phyloP scores from a whole-genome alignment of 192 early-diverging fungal genomes.

The Coemansia sp. region DNA sequence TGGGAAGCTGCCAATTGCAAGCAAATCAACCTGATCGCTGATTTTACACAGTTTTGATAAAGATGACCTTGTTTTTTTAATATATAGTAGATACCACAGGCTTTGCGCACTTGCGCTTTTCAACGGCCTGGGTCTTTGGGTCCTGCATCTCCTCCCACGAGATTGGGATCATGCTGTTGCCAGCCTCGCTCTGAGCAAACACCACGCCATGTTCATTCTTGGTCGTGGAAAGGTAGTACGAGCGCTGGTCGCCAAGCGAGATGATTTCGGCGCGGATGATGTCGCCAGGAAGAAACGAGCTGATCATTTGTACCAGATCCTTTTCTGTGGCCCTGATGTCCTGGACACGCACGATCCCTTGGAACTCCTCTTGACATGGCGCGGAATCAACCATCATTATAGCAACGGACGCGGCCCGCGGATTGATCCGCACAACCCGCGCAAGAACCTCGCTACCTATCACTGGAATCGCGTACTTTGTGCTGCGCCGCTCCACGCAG shows the following conservation, averaged over 20 bases:
- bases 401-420: conserved; percentile 79
- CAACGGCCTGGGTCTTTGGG: conserved; percentile 81
- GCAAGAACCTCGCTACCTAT: conserved; percentile 79
- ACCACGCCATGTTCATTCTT: conserved; percentile 94
- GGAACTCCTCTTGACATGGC: conserved; percentile 85
- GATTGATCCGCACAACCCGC: conserved; percentile 88
- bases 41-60: too few relatives aligned
- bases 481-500: conserved; percentile 63
- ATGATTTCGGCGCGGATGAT: conserved; percentile 86
- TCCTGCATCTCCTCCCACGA: conserved; percentile 99
- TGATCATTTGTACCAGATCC: conserved; percentile 91
- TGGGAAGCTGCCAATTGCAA: too few relatives aligned
- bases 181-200: conserved; percentile 85
- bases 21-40: too few relatives aligned
- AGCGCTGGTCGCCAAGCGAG: conserved; percentile 90
- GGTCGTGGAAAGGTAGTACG: conserved; percentile 90
- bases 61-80: too few relatives aligned
- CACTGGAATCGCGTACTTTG: conserved; percentile 74
- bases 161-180: conserved; percentile 86
- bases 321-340: conserved; percentile 94
- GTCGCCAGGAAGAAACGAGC: conserved; percentile 91
- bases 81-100: conserved; percentile 58
- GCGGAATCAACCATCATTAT: conserved; percentile 88
- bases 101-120: conserved; percentile 95
- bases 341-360: conserved; percentile 88